Evolutionary conservation across 345 rosid species (phyloP).

Genomic region (Dipteronia sinensis): DNA sequence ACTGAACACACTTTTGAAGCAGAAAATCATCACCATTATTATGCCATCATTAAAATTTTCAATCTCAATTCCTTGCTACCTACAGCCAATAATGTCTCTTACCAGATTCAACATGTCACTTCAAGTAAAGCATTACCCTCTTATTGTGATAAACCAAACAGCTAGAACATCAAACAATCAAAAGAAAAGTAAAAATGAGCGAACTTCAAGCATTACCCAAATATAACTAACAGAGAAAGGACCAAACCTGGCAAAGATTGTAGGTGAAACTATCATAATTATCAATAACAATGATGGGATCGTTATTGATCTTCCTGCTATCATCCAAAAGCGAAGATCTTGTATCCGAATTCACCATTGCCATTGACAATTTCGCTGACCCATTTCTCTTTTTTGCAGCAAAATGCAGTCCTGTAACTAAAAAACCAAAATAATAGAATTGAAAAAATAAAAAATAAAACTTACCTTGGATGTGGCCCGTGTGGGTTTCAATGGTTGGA

Average conservation of each 20-base stretch:
- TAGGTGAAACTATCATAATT: slow-evolving; percentile 97
- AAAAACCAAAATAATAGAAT: background rate
- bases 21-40: background rate
- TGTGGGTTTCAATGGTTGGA: too few species aligned
- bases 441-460: too few species aligned
- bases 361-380: slow-evolving; percentile 47
- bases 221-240: background rate
- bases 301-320: slow-evolving; percentile 29
- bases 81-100: background rate
- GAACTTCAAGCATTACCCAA: background rate
- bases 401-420: slow-evolving; percentile 43
- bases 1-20: background rate
- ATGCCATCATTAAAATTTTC: background rate
- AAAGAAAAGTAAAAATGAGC: background rate
- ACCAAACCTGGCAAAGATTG: slow-evolving; percentile 88
- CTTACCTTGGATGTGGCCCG: too few species aligned
- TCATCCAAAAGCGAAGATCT: slow-evolving; percentile 29
- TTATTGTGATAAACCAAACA: background rate
- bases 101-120: background rate
- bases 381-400: slow-evolving; percentile 38
- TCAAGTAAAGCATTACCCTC: background rate
- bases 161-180: background rate
- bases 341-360: slow-evolving; percentile 38
- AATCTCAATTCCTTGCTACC: background rate
- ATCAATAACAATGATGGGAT: slow-evolving; percentile 81